These are phyloP conservation scores for Mycena kentingensis DNA, from an alignment of 768 basidiomycete species.

Conservation along the genomic window DNA sequence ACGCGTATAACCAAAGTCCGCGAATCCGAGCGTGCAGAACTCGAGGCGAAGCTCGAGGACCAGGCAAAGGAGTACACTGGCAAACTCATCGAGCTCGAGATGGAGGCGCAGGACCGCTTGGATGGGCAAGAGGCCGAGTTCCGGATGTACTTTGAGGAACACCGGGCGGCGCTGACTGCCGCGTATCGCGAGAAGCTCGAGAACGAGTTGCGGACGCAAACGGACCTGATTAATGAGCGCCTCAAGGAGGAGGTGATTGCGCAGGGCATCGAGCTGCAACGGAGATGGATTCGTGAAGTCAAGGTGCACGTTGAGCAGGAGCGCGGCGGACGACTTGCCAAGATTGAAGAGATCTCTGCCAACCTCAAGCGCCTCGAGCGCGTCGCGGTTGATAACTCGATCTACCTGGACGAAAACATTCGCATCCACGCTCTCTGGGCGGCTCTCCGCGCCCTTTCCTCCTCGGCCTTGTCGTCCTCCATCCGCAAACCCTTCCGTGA, in stretches of 20 bases:
- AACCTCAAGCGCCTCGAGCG: conserved; percentile 90
- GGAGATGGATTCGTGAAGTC: conserved; percentile 94
- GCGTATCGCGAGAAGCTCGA: conserved; percentile 87
- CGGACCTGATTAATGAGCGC: conserved; percentile 91
- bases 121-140: conserved; percentile 86
- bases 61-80: conserved; percentile 82
- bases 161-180: conserved; percentile 69
- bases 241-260: conserved; percentile 93
- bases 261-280: conserved; percentile 96
- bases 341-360: conserved; percentile 89
- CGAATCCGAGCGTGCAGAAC: conserved; percentile 70
- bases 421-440: conserved; percentile 92
- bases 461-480: conserved; percentile 63
- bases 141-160: conserved; percentile 77
- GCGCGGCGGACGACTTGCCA: conserved; percentile 91
- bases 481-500: conserved; percentile 84
- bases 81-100: conserved; percentile 80
- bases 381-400: conserved; percentile 87
- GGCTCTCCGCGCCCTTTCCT: conserved; percentile 78
- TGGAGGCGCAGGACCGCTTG: conserved; percentile 83
- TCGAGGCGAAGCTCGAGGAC: conserved; percentile 71
- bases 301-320: conserved; percentile 96
- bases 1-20: conserved; percentile 76
- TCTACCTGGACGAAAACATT: conserved; percentile 90
- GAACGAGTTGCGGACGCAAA: conserved; percentile 81